Conservation (phyloP, 345 rosid species). For the Erucastrum elatum region DNA sequence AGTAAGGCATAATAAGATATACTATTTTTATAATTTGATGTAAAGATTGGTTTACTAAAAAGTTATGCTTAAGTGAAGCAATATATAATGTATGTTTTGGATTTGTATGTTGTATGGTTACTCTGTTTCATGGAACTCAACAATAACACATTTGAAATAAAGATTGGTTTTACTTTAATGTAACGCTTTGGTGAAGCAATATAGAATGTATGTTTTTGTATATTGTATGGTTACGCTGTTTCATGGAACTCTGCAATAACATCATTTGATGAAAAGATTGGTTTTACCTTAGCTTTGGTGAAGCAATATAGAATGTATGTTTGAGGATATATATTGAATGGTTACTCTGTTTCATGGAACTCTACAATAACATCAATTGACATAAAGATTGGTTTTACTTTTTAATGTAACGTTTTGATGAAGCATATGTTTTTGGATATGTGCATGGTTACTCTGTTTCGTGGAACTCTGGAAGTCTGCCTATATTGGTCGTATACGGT, state of each 20-base stretch:
- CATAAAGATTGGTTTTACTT: background rate
- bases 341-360: background rate
- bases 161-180: background rate
- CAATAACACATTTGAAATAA: conserved; percentile 1
- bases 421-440: conserved; percentile 21
- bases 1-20: conserved; percentile 33
- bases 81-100: conserved; percentile 9
- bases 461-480: background rate
- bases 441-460: background rate
- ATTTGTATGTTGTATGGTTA: background rate
- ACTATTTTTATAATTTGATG: conserved; percentile 3
- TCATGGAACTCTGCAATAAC: background rate
- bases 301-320: conserved; percentile 21
- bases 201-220: conserved; percentile 6
- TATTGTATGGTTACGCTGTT: background rate
- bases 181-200: conserved; percentile 10
- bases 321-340: background rate
- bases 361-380: background rate
- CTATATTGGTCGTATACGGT: conserved; percentile 7
- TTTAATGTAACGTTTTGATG: background rate
- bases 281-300: background rate
- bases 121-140: background rate
- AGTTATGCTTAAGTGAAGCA: conserved; percentile 13
- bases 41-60: background rate
- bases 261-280: conserved; percentile 9